phyloP scores from a whole-genome alignment of 2,329 filamentous ascomycete genomes.

The Tricladium varicosporioides region DNA sequence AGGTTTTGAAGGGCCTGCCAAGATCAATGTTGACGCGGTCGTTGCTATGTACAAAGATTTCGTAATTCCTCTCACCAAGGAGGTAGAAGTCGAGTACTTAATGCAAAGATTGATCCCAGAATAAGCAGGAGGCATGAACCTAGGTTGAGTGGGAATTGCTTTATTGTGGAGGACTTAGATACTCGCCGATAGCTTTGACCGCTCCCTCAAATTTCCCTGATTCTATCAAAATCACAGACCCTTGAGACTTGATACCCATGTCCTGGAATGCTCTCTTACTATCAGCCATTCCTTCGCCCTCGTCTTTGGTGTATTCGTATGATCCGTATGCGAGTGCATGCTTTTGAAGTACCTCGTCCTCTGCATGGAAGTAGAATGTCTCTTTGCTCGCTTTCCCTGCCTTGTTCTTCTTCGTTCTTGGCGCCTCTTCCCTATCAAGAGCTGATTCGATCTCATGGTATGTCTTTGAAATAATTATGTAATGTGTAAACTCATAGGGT shows the following conservation, averaged over 20 bases:
- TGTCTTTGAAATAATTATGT: constrained; percentile 87
- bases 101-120: constrained; percentile 75
- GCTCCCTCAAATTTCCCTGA: constrained; percentile 71
- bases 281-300: constrained; percentile 77
- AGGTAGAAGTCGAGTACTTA: constrained; percentile 95
- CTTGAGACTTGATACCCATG: constrained; percentile 79
- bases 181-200: constrained; percentile 73
- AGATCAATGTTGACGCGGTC: constrained; percentile 91
- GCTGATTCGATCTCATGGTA: constrained; percentile 85
- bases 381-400: constrained; percentile 59
- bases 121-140: constrained; percentile 5
- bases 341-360: constrained; percentile 85
- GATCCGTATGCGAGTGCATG: constrained; percentile 68
- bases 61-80: constrained; percentile 97
- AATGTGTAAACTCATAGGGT: constrained; percentile 90
- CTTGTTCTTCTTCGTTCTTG: constrained; percentile 65
- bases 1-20: constrained; percentile 56
- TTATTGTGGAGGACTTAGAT: constrained; percentile 57
- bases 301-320: constrained; percentile 76
- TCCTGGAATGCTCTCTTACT: constrained; percentile 95
- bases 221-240: constrained; percentile 85
- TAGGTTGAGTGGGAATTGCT: constrained; percentile 5
- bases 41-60: constrained; percentile 87
- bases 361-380: constrained; percentile 89
- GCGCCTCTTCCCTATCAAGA: constrained; percentile 64